Evolutionary conservation across 73 alveolate genomes (phyloP).

Genomic region (Paramecium sonneborni): DNA sequence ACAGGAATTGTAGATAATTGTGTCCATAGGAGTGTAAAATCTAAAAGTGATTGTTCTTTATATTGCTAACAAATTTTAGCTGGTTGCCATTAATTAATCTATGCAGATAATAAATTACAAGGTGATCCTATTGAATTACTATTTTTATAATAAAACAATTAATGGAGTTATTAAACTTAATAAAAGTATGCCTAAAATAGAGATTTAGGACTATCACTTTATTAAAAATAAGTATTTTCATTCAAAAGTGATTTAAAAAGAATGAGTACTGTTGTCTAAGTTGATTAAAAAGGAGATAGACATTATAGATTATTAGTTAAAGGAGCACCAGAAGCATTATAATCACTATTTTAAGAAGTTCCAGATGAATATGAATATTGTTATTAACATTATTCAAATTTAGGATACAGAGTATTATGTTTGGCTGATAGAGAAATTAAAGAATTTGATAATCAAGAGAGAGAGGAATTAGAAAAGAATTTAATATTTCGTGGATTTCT

Average conservation of each 20-base stretch:
- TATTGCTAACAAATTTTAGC: constrained; percentile 85
- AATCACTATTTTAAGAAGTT: constrained; percentile 74
- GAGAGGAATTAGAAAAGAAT: constrained; percentile 91
- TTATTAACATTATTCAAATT: constrained; percentile 76
- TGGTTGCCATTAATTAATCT: constrained; percentile 92
- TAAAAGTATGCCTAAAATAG: constrained; percentile 71
- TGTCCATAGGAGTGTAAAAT: constrained; percentile 48
- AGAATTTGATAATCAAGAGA: constrained; percentile 68
- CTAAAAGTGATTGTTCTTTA: constrained; percentile 49
- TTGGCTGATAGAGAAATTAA: constrained; percentile 84
- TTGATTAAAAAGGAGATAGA: constrained; percentile 71
- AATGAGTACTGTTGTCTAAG: constrained; percentile 88
- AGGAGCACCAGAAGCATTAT: constrained; percentile 97
- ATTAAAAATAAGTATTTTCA: constrained; percentile 80
- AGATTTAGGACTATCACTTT: constrained; percentile 67
- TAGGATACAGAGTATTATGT: constrained; percentile 94
- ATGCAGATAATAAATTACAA: constrained; percentile 81
- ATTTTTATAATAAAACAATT: constrained; percentile 78
- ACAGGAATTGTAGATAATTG: constrained; percentile 84
- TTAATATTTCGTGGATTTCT: constrained; percentile 91
- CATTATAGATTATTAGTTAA: constrained; percentile 83
- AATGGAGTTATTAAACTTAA: constrained; percentile 70
- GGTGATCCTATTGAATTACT: constrained; percentile 97
- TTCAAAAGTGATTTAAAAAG: constrained; percentile 93
- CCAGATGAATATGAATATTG: constrained; percentile 81